Percentiles rank a stretch among this genome's conserved stretches.
Conservation (phyloP, 2,329 filamentous ascomycete species). For the Penicillium sp. region DNA sequence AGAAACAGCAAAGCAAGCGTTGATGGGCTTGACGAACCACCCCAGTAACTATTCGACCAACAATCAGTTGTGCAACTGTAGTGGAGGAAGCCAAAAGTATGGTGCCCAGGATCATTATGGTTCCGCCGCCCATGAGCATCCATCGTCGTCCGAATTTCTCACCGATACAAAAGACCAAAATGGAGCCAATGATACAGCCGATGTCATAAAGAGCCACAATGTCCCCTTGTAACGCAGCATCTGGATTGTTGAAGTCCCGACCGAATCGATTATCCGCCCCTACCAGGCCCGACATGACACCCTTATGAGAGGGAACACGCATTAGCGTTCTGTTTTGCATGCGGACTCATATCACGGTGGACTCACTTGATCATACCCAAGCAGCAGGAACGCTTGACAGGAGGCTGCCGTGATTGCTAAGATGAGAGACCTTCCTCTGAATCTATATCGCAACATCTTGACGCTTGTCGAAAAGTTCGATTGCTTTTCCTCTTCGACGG, state of each 20-base stretch:
- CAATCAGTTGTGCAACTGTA: conserved; percentile 49
- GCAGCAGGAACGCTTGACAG: conserved; percentile 42
- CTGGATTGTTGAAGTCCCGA: conserved; percentile 41
- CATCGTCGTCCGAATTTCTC: conserved; percentile 47
- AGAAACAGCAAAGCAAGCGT: neutral
- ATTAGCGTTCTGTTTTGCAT: too few relatives aligned
- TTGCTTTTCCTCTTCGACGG: neutral
- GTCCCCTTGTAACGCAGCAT: conserved; percentile 43
- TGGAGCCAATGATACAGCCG: conserved; percentile 35
- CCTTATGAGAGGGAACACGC: conserved; percentile 28
- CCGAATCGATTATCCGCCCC: conserved; percentile 46
- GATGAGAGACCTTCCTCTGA: conserved; percentile 23
- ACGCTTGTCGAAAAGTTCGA: neutral
- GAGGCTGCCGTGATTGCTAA: conserved; percentile 37
- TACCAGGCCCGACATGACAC: conserved; percentile 45
- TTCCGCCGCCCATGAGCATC: conserved; percentile 45
- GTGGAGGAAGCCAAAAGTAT: conserved; percentile 41
- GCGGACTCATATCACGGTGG: neutral
- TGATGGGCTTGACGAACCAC: conserved; percentile 32
- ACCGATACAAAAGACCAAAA: conserved; percentile 41
- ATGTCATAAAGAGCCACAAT: conserved; percentile 34
- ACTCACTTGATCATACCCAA: conserved; percentile 48
- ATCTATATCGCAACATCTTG: conserved; percentile 21
- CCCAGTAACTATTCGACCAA: conserved; percentile 51
- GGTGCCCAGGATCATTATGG: conserved; percentile 36